These are phyloP conservation scores for Articulospora tetracladia DNA, from an alignment of 495 filamentous ascomycete species.

Conservation along the genomic window DNA sequence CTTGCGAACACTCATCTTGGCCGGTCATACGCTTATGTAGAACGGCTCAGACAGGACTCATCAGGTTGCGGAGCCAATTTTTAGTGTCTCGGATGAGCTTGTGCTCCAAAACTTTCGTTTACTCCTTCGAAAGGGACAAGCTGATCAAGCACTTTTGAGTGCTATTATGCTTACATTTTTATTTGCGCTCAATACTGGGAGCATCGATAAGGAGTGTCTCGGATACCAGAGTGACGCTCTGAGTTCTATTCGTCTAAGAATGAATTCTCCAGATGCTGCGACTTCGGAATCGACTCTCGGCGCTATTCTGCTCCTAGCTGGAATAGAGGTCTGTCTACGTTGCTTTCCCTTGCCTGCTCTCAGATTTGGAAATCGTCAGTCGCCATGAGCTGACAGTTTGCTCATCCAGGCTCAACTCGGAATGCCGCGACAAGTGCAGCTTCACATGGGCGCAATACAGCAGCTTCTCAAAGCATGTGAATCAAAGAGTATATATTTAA, in stretches of 20 bases:
- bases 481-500: conserved; percentile 27
- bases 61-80: conserved; percentile 28
- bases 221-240: conserved; percentile 31
- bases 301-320: conserved; percentile 35
- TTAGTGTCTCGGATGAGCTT: conserved; percentile 33
- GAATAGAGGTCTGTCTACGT: conserved; percentile 30
- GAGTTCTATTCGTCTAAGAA: conserved; percentile 30
- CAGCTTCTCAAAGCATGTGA: conserved; percentile 25
- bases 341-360: neutral
- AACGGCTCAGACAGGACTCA: conserved; percentile 13
- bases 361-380: neutral
- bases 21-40: neutral
- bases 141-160: conserved; percentile 34
- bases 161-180: conserved; percentile 35
- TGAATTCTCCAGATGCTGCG: conserved; percentile 24
- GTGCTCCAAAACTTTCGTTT: conserved; percentile 32
- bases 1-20: neutral
- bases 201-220: conserved; percentile 28
- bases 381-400: neutral
- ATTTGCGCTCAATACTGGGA: conserved; percentile 23
- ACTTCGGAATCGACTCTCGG: conserved; percentile 34
- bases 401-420: conserved; percentile 29
- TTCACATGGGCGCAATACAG: conserved; percentile 34
- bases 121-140: conserved; percentile 28
- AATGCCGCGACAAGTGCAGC: conserved; percentile 28